phyloP scores from a whole-genome alignment of 164 flowering plant species.

The Chimonanthus praecox region DNA sequence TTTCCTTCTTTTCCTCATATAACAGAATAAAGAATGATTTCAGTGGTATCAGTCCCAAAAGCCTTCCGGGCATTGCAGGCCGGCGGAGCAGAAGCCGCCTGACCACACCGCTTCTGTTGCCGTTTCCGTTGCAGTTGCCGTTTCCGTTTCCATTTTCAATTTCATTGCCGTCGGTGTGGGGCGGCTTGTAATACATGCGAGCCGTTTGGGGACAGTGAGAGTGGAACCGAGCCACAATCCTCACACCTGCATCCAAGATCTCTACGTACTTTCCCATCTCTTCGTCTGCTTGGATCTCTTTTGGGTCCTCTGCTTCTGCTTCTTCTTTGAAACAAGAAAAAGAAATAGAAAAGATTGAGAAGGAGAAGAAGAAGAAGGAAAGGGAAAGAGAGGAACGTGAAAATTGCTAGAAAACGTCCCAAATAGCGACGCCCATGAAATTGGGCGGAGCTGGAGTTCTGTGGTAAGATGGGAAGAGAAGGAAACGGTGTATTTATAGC shows the following conservation, averaged over 20 bases:
- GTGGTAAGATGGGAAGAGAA: not conserved
- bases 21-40: not conserved
- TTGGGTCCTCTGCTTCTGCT: not conserved
- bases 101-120: not conserved
- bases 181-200: conserved; percentile 13
- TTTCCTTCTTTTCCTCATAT: not conserved
- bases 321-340: not conserved
- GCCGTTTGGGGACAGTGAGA: conserved; percentile 12
- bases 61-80: not conserved
- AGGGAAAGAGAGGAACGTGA: not conserved
- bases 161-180: not conserved
- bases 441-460: not conserved
- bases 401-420: not conserved
- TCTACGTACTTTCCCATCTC: conserved; percentile 8
- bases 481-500: not conserved
- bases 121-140: not conserved
- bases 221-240: conserved; percentile 9
- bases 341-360: not conserved
- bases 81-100: not conserved
- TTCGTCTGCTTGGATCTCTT: not conserved
- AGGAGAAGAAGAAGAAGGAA: not conserved
- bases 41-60: not conserved
- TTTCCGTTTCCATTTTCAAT: not conserved
- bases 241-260: conserved; percentile 1
- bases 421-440: not conserved